phyloP scores from a whole-genome alignment of 2,329 filamentous ascomycete genomes.

The Cladosporium oxysporum region DNA sequence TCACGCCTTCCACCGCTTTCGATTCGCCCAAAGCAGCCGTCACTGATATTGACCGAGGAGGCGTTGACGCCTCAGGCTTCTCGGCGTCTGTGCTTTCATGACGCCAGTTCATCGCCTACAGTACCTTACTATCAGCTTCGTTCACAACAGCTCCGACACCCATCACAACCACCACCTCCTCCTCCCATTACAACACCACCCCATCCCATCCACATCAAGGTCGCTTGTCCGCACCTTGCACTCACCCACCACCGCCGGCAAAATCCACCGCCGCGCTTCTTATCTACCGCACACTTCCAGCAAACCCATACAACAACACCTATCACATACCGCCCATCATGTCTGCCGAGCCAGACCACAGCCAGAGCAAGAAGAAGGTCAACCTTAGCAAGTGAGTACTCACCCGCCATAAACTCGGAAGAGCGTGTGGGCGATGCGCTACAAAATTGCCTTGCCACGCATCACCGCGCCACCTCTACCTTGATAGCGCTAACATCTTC shows the following conservation, averaged over 20 bases:
- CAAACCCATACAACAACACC: conserved; percentile 12
- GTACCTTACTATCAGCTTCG: background rate
- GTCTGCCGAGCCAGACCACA: conserved; percentile 54
- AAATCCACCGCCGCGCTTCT: background rate
- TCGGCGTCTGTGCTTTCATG: background rate
- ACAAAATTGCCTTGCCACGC: conserved; percentile 45
- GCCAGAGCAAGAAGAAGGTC: conserved; percentile 47
- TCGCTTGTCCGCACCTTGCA: conserved; percentile 1
- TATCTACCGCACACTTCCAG: background rate
- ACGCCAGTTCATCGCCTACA: background rate
- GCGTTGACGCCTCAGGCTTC: conserved; percentile 1
- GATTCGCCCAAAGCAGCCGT: background rate
- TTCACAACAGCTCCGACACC: background rate
- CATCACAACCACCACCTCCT: conserved; percentile 10
- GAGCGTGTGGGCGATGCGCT: background rate
- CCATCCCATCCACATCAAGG: conserved; percentile 10
- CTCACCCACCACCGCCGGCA: background rate
- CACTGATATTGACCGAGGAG: background rate
- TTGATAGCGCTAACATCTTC: conserved; percentile 65
- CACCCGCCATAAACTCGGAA: conserved; percentile 3
- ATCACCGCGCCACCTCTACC: conserved; percentile 65
- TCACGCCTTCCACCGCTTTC: conserved; percentile 8
- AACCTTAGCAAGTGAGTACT: conserved; percentile 49
- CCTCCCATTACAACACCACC: conserved; percentile 6
- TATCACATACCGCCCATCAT: conserved; percentile 36